These are phyloP conservation scores for Linaria vulgaris DNA, from an alignment of 257 asterid genomes.

Conservation along the genomic window DNA sequence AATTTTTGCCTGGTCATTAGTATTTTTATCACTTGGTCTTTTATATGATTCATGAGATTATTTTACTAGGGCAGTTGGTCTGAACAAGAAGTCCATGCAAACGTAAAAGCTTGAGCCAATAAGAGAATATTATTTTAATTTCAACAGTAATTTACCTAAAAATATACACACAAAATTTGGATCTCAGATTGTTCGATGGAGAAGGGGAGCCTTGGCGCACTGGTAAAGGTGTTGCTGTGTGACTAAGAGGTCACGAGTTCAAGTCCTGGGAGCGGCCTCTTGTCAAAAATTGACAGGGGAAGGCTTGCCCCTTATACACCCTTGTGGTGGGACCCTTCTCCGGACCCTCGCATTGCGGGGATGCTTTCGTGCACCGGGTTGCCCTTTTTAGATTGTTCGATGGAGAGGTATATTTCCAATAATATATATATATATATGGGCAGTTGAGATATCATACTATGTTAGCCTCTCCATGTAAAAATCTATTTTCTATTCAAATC, in stretches of 20 bases:
- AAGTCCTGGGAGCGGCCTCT: no score
- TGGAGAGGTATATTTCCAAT: slow-evolving; percentile 15
- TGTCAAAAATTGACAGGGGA: no score
- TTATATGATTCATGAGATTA: not conserved
- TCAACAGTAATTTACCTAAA: not conserved
- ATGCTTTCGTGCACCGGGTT: no score
- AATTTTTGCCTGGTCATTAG: no score
- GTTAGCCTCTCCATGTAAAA: not conserved
- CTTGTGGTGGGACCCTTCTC: no score
- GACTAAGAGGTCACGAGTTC: no score
- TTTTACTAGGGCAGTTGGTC: slow-evolving; percentile 32
- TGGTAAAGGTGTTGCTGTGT: no score
- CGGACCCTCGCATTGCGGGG: no score
- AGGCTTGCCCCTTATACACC: no score
- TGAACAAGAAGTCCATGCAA: slow-evolving; percentile 29
- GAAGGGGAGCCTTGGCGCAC: no score
- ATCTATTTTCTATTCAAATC: not conserved
- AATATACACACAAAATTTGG: slow-evolving; percentile 4
- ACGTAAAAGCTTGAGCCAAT: slow-evolving; percentile 14
- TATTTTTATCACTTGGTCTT: not conserved
- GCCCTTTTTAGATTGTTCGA: no score
- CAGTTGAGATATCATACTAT: not conserved
- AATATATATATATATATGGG: slow-evolving; percentile 19
- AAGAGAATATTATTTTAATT: not conserved
- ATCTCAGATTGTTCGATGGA: slow-evolving; percentile 3